These are phyloP conservation scores for Phytophthora sojae DNA, from an alignment of 352 stramenopile species.

Conservation along the genomic window DNA sequence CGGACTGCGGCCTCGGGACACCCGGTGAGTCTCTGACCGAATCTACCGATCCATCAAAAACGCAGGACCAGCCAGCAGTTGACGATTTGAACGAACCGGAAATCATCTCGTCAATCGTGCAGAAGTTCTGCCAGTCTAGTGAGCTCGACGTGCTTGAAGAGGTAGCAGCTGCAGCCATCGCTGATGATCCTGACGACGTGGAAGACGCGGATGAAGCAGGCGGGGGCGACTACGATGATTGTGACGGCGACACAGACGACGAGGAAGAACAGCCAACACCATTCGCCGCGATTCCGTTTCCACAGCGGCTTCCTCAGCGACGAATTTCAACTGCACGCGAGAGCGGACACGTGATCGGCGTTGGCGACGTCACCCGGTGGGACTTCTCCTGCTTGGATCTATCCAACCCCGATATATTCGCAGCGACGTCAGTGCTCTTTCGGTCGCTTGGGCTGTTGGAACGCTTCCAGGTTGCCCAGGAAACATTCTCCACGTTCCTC, in stretches of 20 bases:
- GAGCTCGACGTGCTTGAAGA: conserved; percentile 53
- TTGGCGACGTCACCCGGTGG: conserved; percentile 59
- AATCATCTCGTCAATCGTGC: conserved; percentile 68
- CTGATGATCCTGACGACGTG: conserved; percentile 35
- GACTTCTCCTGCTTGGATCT: conserved; percentile 65
- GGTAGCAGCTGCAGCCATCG: conserved; percentile 23
- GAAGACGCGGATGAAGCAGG: conserved; percentile 27
- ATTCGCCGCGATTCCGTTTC: conserved; percentile 24
- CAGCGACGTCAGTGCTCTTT: conserved; percentile 58
- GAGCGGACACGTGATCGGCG: conserved; percentile 45
- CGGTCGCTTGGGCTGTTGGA: conserved; percentile 65
- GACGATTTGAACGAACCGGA: conserved; percentile 56
- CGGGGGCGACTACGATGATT: conserved; percentile 9
- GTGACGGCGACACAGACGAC: conserved; percentile 9
- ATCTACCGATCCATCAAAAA: conserved; percentile 9
- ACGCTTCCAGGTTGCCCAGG: conserved; percentile 52
- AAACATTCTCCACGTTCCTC: conserved; percentile 69
- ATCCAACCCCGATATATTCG: conserved; percentile 60
- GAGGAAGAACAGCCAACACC: conserved; percentile 13
- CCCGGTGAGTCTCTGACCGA: conserved; percentile 10
- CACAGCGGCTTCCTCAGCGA: conserved; percentile 15
- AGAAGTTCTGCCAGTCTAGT: conserved; percentile 66
- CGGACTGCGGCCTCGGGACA: conserved; percentile 48
- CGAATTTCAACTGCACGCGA: conserved; percentile 28
- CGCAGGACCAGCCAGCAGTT: conserved; percentile 2